phyloP scores from a whole-genome alignment of 1,284 basidiomycete genomes.

The Phellopilus nigrolimitatus region DNA sequence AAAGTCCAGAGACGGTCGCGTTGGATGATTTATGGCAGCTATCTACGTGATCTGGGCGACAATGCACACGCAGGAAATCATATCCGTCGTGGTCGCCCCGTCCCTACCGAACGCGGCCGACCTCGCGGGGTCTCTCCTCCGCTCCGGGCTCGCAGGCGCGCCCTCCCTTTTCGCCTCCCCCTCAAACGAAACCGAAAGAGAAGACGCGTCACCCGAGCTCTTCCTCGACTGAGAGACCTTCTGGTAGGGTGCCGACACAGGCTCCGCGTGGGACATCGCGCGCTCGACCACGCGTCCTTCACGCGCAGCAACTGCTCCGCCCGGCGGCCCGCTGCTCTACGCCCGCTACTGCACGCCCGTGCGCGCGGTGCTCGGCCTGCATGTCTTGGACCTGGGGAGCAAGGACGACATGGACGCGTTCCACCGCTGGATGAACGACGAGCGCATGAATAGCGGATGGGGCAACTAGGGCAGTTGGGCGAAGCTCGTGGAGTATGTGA shows the following conservation, averaged over 20 bases:
- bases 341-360: constrained; percentile 42
- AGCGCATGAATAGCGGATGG: constrained; percentile 47
- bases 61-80: constrained; percentile 28
- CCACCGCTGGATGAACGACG: constrained; percentile 49
- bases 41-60: constrained; percentile 30
- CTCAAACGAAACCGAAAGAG: no score
- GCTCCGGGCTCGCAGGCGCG: constrained; percentile 25
- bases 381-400: constrained; percentile 39
- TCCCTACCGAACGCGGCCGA: constrained; percentile 19
- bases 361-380: constrained; percentile 39
- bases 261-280: constrained; percentile 27
- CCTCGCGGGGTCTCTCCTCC: constrained; percentile 26
- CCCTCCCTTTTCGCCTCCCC: no score
- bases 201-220: no score
- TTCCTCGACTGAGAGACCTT: constrained; percentile 44
- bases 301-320: constrained; percentile 48
- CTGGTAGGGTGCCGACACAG: constrained; percentile 51
- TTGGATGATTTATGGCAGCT: constrained; percentile 28
- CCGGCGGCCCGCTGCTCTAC: constrained; percentile 42
- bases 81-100: constrained; percentile 29
- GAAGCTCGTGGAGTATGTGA: constrained; percentile 44
- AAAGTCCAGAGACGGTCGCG: constrained; percentile 20
- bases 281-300: constrained; percentile 30
- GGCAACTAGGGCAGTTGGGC: constrained; percentile 44
- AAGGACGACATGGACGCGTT: constrained; percentile 42